These are phyloP conservation scores for Mortierella sp. DNA, from an alignment of 371 early-diverging fungal genomes.

Conservation along the genomic window DNA sequence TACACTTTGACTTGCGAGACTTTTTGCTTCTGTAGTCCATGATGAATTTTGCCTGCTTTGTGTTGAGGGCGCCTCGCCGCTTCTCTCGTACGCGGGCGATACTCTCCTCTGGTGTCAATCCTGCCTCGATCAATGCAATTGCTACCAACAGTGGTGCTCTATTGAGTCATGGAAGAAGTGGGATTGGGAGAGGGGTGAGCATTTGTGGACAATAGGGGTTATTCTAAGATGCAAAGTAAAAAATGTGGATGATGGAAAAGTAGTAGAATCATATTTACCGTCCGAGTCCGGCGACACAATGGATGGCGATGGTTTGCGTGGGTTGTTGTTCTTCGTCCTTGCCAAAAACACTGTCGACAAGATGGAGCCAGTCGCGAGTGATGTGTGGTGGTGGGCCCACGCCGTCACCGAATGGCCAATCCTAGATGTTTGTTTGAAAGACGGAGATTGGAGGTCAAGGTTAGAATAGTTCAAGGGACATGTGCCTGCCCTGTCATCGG, in stretches of 20 bases:
- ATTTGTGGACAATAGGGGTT: neutral
- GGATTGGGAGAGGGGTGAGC: neutral
- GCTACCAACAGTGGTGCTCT: conserved; percentile 80
- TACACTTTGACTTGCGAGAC: conserved; percentile 31
- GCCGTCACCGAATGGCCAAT: conserved; percentile 84
- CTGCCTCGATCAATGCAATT: conserved; percentile 86
- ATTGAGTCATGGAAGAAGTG: neutral
- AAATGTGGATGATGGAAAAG: too few species aligned
- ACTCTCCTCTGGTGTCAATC: conserved; percentile 83
- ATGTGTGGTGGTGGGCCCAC: conserved; percentile 79
- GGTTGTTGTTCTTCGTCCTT: conserved; percentile 39
- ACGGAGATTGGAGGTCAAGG: neutral
- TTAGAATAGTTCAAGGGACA: neutral
- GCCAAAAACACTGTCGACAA: conserved; percentile 68
- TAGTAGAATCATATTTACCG: conserved; percentile 18
- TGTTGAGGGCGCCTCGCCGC: conserved; percentile 86
- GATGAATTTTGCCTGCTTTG: conserved; percentile 77
- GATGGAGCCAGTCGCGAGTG: conserved; percentile 78
- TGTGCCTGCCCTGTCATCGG: neutral
- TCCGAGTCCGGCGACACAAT: conserved; percentile 91
- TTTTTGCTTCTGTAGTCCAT: conserved; percentile 67
- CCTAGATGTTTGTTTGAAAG: conserved; percentile 31
- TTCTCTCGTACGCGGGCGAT: conserved; percentile 78
- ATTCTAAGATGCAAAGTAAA: neutral
- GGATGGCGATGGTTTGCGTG: conserved; percentile 78